Percentiles rank a stretch among this genome's conserved stretches.
These are phyloP conservation scores for Suillus cothurnatus DNA, from an alignment of 768 basidiomycete genomes.

Conservation along the genomic window DNA sequence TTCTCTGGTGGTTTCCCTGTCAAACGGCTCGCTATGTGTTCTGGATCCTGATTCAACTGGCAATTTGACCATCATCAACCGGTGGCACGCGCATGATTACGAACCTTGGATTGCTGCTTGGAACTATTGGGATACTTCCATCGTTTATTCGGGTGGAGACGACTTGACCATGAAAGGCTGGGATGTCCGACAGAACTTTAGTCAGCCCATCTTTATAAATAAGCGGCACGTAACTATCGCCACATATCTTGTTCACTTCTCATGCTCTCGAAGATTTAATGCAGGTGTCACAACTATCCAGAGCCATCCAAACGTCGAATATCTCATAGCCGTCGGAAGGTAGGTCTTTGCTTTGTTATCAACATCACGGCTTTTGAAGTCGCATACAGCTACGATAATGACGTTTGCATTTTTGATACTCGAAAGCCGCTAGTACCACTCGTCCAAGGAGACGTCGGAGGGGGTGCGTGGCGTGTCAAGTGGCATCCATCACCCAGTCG, in stretches of 20 bases:
- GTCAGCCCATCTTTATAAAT: constrained; percentile 66
- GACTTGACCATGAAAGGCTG: constrained; percentile 89
- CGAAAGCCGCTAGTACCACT: constrained; percentile 67
- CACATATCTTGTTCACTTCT: not conserved
- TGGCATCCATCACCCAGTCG: constrained; percentile 85
- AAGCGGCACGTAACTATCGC: constrained; percentile 51
- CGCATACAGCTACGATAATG: constrained; percentile 73
- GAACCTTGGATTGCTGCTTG: constrained; percentile 95
- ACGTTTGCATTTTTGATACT: constrained; percentile 79
- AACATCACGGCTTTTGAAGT: constrained; percentile 1
- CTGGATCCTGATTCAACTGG: constrained; percentile 49
- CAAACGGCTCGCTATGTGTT: constrained; percentile 73
- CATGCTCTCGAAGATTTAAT: constrained; percentile 64
- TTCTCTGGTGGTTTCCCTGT: constrained; percentile 77
- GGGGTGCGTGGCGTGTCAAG: constrained; percentile 94
- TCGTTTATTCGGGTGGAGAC: constrained; percentile 93
- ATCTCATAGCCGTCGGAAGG: constrained; percentile 92
- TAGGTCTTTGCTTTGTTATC: constrained; percentile 32
- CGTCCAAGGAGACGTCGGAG: constrained; percentile 68
- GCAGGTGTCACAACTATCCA: constrained; percentile 94
- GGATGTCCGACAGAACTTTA: constrained; percentile 75
- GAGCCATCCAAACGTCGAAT: constrained; percentile 74
- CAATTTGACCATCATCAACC: constrained; percentile 47
- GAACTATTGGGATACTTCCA: constrained; percentile 80
- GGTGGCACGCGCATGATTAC: constrained; percentile 89